phyloP scores from a whole-genome alignment of 768 basidiomycete species.

The Tricholoma hemisulphureum region DNA sequence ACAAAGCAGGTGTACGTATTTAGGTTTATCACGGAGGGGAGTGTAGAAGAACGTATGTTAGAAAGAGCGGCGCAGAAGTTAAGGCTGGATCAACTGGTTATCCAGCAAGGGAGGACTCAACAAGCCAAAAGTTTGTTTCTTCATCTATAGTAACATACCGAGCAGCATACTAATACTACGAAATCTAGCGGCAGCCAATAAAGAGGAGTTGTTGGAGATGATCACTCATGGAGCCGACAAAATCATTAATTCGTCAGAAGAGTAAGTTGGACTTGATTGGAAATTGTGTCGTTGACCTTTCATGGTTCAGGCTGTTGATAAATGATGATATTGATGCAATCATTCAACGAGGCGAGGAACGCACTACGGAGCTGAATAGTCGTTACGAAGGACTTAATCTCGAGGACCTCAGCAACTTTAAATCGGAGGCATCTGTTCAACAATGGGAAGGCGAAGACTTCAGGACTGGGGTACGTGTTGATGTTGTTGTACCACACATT shows the following conservation, averaged over 20 bases:
- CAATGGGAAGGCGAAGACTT: slow-evolving; percentile 98
- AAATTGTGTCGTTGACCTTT: neutral
- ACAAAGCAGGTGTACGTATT: slow-evolving; percentile 98
- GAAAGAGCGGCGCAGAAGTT: slow-evolving; percentile 96
- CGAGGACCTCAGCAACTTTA: slow-evolving; percentile 96
- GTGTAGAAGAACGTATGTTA: slow-evolving; percentile 93
- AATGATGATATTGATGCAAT: slow-evolving; percentile 94
- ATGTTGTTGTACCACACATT: neutral
- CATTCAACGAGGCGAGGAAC: slow-evolving; percentile 87
- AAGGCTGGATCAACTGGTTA: slow-evolving; percentile 91
- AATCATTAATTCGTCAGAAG: slow-evolving; percentile 80
- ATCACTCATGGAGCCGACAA: slow-evolving; percentile 97
- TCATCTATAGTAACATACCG: neutral
- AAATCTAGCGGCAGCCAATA: slow-evolving; percentile 77
- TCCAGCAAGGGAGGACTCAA: slow-evolving; percentile 90
- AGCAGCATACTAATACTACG: slow-evolving; percentile 2
- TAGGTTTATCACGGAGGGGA: slow-evolving; percentile 94
- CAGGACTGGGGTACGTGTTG: slow-evolving; percentile 57
- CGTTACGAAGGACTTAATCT: slow-evolving; percentile 93
- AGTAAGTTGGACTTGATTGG: slow-evolving; percentile 43
- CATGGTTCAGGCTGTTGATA: slow-evolving; percentile 54
- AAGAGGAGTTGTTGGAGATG: slow-evolving; percentile 97
- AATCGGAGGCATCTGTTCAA: slow-evolving; percentile 86
- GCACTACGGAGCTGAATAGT: slow-evolving; percentile 81
- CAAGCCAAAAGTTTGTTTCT: slow-evolving; percentile 64